Conservation (phyloP, 768 basidiomycete species). For the Xanthoconium stramineum region DNA sequence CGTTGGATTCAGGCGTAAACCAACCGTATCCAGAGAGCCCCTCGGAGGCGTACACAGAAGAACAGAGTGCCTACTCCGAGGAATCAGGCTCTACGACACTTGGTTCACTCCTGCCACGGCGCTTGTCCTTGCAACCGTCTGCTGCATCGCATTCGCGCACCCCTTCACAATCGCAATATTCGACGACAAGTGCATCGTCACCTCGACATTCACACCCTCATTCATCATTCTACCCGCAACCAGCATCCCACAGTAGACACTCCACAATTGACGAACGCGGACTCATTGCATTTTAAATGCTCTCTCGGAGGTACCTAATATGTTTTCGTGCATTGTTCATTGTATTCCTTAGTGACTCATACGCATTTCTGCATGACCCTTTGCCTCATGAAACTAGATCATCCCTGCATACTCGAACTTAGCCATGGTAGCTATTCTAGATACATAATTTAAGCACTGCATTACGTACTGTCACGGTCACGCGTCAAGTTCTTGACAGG, state of each 20-base stretch:
- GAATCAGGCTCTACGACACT: slow-evolving; percentile 36
- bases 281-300: slow-evolving; percentile 15
- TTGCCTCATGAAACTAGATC: slow-evolving; percentile 14
- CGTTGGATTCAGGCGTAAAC: slow-evolving; percentile 39
- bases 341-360: slow-evolving; percentile 2
- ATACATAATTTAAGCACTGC: neutral
- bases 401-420: neutral
- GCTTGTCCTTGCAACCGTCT: slow-evolving; percentile 33
- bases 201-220: slow-evolving; percentile 31
- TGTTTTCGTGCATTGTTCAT: slow-evolving; percentile 4
- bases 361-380: slow-evolving; percentile 1
- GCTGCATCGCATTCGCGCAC: slow-evolving; percentile 28
- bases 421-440: slow-evolving; percentile 1
- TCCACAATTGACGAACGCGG: slow-evolving; percentile 32
- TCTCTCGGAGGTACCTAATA: neutral
- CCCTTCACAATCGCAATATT: slow-evolving; percentile 32
- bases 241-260: slow-evolving; percentile 29
- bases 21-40: slow-evolving; percentile 44
- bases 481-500: slow-evolving; percentile 2
- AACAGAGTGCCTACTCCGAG: slow-evolving; percentile 29
- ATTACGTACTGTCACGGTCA: slow-evolving; percentile 15
- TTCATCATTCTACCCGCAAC: slow-evolving; percentile 27
- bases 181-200: slow-evolving; percentile 28
- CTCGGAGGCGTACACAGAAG: slow-evolving; percentile 21
- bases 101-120: slow-evolving; percentile 32